phyloP scores from a whole-genome alignment of 768 basidiomycete genomes.

The Psilocybe azurescens region DNA sequence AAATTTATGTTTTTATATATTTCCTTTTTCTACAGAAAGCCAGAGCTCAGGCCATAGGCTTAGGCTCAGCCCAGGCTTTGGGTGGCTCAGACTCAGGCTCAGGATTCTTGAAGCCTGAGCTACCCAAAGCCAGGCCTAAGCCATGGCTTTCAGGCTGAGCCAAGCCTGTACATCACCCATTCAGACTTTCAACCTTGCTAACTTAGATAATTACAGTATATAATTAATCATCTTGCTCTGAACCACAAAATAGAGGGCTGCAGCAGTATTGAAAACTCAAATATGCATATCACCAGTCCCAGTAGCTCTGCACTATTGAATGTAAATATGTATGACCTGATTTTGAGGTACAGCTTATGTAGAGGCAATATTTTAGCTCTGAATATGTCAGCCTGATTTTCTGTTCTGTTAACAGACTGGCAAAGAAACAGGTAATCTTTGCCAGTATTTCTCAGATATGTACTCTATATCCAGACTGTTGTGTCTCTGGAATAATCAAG shows the following conservation, averaged over 20 bases:
- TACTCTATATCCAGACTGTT: constrained; percentile 81
- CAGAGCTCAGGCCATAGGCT: too few relatives aligned
- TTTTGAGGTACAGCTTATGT: constrained; percentile 51
- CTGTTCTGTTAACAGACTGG: constrained; percentile 74
- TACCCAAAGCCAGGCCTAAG: too few relatives aligned
- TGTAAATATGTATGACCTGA: not conserved
- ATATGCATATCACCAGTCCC: constrained; percentile 80
- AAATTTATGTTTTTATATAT: too few relatives aligned
- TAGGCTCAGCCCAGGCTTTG: too few relatives aligned
- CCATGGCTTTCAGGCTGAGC: too few relatives aligned
- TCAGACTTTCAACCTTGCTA: constrained; percentile 17
- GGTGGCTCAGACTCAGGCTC: too few relatives aligned
- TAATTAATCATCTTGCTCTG: constrained; percentile 9
- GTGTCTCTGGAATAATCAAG: constrained; percentile 43
- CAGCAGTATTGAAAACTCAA: constrained; percentile 65
- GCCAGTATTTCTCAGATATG: constrained; percentile 49
- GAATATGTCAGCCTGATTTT: constrained; percentile 87
- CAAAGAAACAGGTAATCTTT: constrained; percentile 67
- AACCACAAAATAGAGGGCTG: constrained; percentile 31
- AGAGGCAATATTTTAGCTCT: constrained; percentile 80
- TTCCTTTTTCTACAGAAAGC: too few relatives aligned
- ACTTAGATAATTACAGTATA: constrained; percentile 13
- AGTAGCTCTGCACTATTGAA: constrained; percentile 52
- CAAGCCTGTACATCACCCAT: too few relatives aligned
- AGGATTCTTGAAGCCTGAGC: too few relatives aligned